Percentiles rank a stretch among this genome's conserved stretches.
Conservation (phyloP, 371 early-diverging fungal species). For the Coemansia sp. region DNA sequence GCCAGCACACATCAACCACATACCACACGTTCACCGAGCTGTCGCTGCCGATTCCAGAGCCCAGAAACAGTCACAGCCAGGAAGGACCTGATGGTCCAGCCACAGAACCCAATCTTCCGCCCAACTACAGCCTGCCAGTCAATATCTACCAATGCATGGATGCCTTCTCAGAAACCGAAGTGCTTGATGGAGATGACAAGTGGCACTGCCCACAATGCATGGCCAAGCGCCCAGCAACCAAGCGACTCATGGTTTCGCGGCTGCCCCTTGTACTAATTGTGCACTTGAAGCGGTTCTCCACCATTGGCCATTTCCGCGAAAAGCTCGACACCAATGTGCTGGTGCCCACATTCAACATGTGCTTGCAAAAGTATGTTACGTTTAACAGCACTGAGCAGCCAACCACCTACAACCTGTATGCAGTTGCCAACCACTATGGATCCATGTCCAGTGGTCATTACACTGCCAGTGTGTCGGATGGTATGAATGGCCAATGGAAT, state of each 20-base stretch:
- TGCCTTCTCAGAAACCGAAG: slow-evolving; percentile 79
- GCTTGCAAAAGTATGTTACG: slow-evolving; percentile 49
- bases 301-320: slow-evolving; percentile 87
- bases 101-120: slow-evolving; percentile 67
- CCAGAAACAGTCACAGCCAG: slow-evolving; percentile 59
- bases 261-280: slow-evolving; percentile 91
- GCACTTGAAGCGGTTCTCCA: slow-evolving; percentile 93
- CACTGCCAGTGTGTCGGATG: slow-evolving; percentile 85
- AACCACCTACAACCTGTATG: slow-evolving; percentile 78
- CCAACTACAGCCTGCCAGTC: slow-evolving; percentile 58
- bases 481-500: slow-evolving; percentile 81
- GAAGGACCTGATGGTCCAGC: slow-evolving; percentile 66
- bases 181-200: slow-evolving; percentile 85
- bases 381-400: slow-evolving; percentile 10
- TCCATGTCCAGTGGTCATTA: slow-evolving; percentile 92
- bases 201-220: slow-evolving; percentile 91
- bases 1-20: slow-evolving; percentile 74
- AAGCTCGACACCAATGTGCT: slow-evolving; percentile 86
- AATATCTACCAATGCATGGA: slow-evolving; percentile 80
- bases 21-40: slow-evolving; percentile 92
- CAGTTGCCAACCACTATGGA: slow-evolving; percentile 94
- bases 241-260: slow-evolving; percentile 72
- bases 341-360: slow-evolving; percentile 68
- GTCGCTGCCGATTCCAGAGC: slow-evolving; percentile 85
- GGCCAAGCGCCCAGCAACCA: slow-evolving; percentile 67